These are phyloP conservation scores for Smallanthus sonchifolius DNA, from an alignment of 129 eudicot species.

Conservation along the genomic window DNA sequence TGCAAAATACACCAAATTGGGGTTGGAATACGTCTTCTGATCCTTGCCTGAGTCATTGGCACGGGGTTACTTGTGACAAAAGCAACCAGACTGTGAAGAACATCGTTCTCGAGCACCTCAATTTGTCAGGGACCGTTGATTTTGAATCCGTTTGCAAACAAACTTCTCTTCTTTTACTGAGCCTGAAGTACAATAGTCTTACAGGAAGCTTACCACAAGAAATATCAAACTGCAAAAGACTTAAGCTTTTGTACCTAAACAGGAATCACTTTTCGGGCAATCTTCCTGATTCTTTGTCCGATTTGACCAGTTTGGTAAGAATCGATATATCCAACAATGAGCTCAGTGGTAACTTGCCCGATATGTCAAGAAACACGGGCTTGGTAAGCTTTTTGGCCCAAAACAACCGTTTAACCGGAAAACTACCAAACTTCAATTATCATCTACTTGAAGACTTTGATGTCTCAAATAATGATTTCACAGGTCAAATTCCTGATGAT, in stretches of 20 bases:
- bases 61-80: slow-evolving; percentile 46
- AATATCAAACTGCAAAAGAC: slow-evolving; percentile 48
- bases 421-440: slow-evolving; percentile 36
- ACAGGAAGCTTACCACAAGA: slow-evolving; percentile 43
- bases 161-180: slow-evolving; percentile 35
- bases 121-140: slow-evolving; percentile 56
- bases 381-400: slow-evolving; percentile 48
- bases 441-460: slow-evolving; percentile 39
- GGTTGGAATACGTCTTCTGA: slow-evolving; percentile 70
- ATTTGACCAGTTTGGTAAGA: slow-evolving; percentile 44
- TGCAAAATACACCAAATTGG: slow-evolving; percentile 18
- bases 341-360: slow-evolving; percentile 56
- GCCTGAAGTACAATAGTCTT: slow-evolving; percentile 56
- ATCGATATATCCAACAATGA: slow-evolving; percentile 49
- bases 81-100: slow-evolving; percentile 30
- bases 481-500: slow-evolving; percentile 48
- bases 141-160: slow-evolving; percentile 45
- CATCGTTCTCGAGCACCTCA: slow-evolving; percentile 49
- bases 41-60: slow-evolving; percentile 55
- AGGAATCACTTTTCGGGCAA: slow-evolving; percentile 48
- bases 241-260: slow-evolving; percentile 47
- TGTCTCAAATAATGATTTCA: slow-evolving; percentile 58
- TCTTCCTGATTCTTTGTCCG: slow-evolving; percentile 43
- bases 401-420: slow-evolving; percentile 49
- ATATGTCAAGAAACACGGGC: slow-evolving; percentile 53